These are phyloP conservation scores for Wickerhamiella cacticola DNA, from an alignment of 805 yeast genomes.

Conservation along the genomic window DNA sequence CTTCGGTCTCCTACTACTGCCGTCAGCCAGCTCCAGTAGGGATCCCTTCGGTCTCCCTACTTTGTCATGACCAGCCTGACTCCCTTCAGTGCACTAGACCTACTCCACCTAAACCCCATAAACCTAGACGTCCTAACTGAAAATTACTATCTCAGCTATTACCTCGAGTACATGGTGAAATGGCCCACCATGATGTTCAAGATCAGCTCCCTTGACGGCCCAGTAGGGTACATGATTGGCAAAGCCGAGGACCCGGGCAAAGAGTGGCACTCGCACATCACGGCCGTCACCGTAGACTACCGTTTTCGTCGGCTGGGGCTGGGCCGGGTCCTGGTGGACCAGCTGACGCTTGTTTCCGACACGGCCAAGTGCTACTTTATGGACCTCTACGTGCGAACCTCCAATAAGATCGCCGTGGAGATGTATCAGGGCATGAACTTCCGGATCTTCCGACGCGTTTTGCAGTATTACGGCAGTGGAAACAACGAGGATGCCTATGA, in stretches of 20 bases:
- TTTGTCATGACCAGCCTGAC: conserved; percentile 75
- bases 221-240: conserved; percentile 61
- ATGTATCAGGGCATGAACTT: conserved; percentile 83
- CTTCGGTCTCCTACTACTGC: no score
- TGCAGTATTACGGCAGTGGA: conserved; percentile 65
- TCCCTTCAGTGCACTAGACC: conserved; percentile 80
- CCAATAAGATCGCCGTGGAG: conserved; percentile 65
- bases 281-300: conserved; percentile 85
- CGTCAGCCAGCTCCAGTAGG: no score
- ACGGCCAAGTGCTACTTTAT: conserved; percentile 74
- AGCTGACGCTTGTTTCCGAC: conserved; percentile 62
- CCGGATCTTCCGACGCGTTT: conserved; percentile 70
- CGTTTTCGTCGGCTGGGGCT: conserved; percentile 74
- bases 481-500: conserved; percentile 70
- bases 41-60: no score
- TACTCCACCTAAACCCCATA: conserved; percentile 58
- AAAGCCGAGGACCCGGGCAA: conserved; percentile 77
- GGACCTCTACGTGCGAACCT: conserved; percentile 84
- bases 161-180: conserved; percentile 63
- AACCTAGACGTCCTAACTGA: conserved; percentile 87
- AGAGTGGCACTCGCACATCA: conserved; percentile 94
- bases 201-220: conserved; percentile 25
- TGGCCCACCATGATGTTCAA: conserved; percentile 91
- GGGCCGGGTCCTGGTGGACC: conserved; percentile 66
- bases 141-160: conserved; percentile 74